Base-by-base conservation (phyloP, 108 stramenopile species). In the Skeletonema costatum region DNA sequence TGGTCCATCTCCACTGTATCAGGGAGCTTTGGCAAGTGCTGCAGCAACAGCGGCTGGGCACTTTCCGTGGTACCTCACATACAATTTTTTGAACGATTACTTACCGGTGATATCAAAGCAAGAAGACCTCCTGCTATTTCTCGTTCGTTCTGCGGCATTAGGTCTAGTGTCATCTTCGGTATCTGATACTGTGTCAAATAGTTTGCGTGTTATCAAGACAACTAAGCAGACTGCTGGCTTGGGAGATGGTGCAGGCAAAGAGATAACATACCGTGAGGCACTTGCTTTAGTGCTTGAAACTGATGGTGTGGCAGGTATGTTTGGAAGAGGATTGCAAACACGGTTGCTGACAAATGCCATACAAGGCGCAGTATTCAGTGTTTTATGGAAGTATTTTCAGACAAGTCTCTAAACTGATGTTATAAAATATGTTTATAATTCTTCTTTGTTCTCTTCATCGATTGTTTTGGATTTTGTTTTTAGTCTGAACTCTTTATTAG, bases 381-480 rank as follows among this genome's bases (percentile, higher is more conserved):
- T 96, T 5, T 60, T 93, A 5, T 96, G 92, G 91, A 91, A 87
- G 70, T 96, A 93, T 77, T 92, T 95, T 82, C 80, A 85, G 53
- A 32, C 56, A 8, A 36, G 25, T 9, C 53, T 56, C 25, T 56
- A 56, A 56, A 25, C 21, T 56, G 2, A 3, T 56, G 25, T 25
- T 56, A 10, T 41, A 41, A 56, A 10, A 0, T 2, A 56, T 56
- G 4, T 25, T 56, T 56, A 56, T 56, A 10, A 10, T 21, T 25
- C 25, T 56, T 21, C 53, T 56, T 10, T 25, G 44, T 46, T 36
- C 35, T 36, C 50, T 17, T 17, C 50, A 17, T 8, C 19, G 14
- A 19, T 56, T 25, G 7, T 8, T 10, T 56, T 25, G 44, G 3
- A 8, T 21, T 51, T 51, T 4, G 50, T 19, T 7, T 51, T 4